Conservation (phyloP, 768 basidiomycete species). For the Serendipita sp. region DNA sequence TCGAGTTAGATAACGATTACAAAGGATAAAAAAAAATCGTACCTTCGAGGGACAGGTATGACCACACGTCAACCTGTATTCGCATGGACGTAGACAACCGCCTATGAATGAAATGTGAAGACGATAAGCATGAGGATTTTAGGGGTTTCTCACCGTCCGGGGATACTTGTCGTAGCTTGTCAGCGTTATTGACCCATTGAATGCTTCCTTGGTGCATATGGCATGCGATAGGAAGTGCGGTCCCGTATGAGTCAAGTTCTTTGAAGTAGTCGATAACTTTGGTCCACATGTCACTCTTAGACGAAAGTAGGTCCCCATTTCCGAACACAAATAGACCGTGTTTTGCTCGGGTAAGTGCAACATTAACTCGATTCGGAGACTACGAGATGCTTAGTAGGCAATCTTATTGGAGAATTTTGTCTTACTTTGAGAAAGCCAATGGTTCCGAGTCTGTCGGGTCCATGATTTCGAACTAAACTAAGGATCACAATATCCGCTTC, state of each 20-base stretch:
- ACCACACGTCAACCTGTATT: constrained; percentile 38
- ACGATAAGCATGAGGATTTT: neutral
- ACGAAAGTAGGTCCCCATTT: constrained; percentile 39
- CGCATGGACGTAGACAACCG: constrained; percentile 47
- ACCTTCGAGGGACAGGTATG: constrained; percentile 52
- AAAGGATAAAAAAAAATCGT: neutral
- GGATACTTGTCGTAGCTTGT: constrained; percentile 32
- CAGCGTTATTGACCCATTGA: constrained; percentile 33
- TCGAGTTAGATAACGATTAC: neutral
- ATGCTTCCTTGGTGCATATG: constrained; percentile 34
- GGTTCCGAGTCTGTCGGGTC: constrained; percentile 20
- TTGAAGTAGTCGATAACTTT: constrained; percentile 43
- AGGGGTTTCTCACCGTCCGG: constrained; percentile 34
- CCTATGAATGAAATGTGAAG: constrained; percentile 22
- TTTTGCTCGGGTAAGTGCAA: constrained; percentile 58
- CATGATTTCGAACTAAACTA: constrained; percentile 58
- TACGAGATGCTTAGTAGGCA: neutral
- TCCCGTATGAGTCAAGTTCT: constrained; percentile 29
- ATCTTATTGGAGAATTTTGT: neutral
- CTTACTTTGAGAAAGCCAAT: constrained; percentile 64
- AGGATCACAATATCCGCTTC: constrained; percentile 47
- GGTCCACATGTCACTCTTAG: constrained; percentile 41
- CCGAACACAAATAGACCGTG: constrained; percentile 64
- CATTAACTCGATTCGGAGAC: constrained; percentile 27
- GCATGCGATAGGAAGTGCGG: constrained; percentile 41